Conservation (phyloP, 768 basidiomycete species). For the Sporobolomyces roseus region DNA sequence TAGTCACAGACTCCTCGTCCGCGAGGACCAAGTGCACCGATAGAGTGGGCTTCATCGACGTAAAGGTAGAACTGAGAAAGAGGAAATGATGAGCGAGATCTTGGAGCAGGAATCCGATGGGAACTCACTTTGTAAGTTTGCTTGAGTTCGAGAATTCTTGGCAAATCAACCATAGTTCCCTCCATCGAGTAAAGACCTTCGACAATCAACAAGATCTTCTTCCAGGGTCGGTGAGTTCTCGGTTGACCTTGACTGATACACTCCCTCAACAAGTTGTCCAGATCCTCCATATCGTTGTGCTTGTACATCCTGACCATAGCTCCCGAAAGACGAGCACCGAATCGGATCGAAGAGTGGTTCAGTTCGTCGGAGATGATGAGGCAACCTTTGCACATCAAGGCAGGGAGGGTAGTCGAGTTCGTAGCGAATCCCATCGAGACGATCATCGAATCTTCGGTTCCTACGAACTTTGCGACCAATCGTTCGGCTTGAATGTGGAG, state of each 20-base stretch:
- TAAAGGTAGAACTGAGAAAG: conserved; percentile 79
- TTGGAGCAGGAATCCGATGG: not conserved
- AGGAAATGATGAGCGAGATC: not conserved
- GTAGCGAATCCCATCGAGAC: conserved; percentile 96
- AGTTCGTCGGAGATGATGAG: conserved; percentile 94
- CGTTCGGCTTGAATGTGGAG: conserved; percentile 75
- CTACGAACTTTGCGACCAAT: conserved; percentile 83
- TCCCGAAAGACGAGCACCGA: conserved; percentile 81
- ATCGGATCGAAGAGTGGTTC: conserved; percentile 92
- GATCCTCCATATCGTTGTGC: conserved; percentile 84
- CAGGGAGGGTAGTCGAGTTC: conserved; percentile 88
- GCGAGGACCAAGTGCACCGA: conserved; percentile 88
- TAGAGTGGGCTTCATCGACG: conserved; percentile 94
- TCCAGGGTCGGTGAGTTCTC: conserved; percentile 97
- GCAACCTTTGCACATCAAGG: conserved; percentile 81
- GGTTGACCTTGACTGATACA: conserved; percentile 96
- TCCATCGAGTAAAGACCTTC: conserved; percentile 99
- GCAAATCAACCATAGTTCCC: conserved; percentile 85
- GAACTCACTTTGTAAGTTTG: conserved; percentile 81
- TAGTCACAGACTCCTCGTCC: conserved; percentile 95
- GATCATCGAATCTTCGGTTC: conserved; percentile 82
- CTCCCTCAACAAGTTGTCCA: conserved; percentile 79
- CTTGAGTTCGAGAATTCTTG: conserved; percentile 77
- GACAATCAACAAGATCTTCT: conserved; percentile 90
- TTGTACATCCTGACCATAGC: conserved; percentile 90